A percentile compares a stretch with the other conserved stretches of the same genome.
Conservation (phyloP, 495 filamentous ascomycete species). For the Talaromyces trachyspermus region DNA sequence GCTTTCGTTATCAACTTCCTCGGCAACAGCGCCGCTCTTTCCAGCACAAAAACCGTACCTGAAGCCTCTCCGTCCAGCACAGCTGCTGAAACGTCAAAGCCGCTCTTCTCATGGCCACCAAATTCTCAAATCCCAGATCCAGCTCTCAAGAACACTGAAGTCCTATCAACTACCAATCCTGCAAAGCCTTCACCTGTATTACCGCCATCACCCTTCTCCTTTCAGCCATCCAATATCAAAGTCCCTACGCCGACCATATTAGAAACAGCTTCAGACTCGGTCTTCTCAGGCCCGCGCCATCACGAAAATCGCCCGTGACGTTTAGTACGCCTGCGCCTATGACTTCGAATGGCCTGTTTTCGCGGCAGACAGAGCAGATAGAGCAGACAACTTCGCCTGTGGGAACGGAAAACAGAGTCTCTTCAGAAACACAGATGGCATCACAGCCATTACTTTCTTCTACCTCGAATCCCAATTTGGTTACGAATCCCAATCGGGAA, state of each 20-base stretch:
- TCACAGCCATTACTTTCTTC: not conserved
- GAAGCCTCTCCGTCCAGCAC: not conserved
- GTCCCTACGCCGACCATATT: not conserved
- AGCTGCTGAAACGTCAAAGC: not conserved
- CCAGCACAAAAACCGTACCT: not conserved
- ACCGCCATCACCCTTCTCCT: not conserved
- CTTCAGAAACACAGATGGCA: not conserved
- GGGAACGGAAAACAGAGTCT: not conserved
- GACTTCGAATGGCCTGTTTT: not conserved
- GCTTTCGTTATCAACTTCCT: not conserved
- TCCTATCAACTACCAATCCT: not conserved
- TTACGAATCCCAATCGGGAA: not conserved
- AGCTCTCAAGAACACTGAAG: not conserved
- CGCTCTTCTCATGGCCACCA: not conserved
- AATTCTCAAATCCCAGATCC: not conserved
- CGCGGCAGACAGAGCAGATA: not conserved
- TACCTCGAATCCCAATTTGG: not conserved
- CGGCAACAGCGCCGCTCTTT: not conserved
- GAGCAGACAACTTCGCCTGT: not conserved
- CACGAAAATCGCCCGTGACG: not conserved
- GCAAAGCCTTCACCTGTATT: not conserved
- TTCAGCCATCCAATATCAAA: not conserved
- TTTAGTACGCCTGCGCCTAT: not conserved
- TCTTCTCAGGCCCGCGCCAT: not conserved
- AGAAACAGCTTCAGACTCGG: not conserved